These are phyloP conservation scores for Spergularia bocconei DNA, from an alignment of 148 eudicot species.

Conservation along the genomic window DNA sequence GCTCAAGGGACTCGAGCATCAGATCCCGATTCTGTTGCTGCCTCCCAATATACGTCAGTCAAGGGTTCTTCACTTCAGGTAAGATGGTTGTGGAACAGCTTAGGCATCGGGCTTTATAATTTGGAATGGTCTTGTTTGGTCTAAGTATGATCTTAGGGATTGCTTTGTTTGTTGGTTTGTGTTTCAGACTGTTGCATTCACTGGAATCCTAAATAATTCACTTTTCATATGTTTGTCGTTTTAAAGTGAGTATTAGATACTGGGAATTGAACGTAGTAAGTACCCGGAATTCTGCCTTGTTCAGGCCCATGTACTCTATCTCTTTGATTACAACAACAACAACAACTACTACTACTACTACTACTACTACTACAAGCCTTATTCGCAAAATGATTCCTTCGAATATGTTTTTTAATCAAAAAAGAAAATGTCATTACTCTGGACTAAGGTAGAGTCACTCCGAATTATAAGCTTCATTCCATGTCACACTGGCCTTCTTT, in stretches of 20 bases:
- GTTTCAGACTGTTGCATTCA: background rate
- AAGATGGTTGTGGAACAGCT: conserved; percentile 14
- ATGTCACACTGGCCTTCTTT: background rate
- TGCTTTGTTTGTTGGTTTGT: background rate
- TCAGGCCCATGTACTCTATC: too few species aligned
- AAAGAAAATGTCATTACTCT: background rate
- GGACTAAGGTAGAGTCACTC: background rate
- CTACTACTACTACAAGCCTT: too few species aligned
- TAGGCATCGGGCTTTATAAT: background rate
- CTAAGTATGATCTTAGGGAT: background rate
- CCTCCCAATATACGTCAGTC: conserved; percentile 70
- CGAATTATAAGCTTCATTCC: background rate
- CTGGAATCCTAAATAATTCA: too few species aligned
- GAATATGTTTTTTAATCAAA: too few species aligned
- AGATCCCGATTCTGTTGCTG: conserved; percentile 75
- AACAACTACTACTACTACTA: too few species aligned
- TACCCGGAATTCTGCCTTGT: too few species aligned
- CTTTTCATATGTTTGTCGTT: too few species aligned
- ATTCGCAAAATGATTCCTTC: too few species aligned
- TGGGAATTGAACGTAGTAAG: too few species aligned
- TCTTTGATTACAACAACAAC: too few species aligned
- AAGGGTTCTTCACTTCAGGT: conserved; percentile 97
- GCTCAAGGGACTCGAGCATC: conserved; percentile 87
- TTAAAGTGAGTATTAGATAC: too few species aligned
- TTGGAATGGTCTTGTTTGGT: background rate